Conservation (phyloP, 202 grass and related monocot species). For the Alloteropsis angusta region DNA sequence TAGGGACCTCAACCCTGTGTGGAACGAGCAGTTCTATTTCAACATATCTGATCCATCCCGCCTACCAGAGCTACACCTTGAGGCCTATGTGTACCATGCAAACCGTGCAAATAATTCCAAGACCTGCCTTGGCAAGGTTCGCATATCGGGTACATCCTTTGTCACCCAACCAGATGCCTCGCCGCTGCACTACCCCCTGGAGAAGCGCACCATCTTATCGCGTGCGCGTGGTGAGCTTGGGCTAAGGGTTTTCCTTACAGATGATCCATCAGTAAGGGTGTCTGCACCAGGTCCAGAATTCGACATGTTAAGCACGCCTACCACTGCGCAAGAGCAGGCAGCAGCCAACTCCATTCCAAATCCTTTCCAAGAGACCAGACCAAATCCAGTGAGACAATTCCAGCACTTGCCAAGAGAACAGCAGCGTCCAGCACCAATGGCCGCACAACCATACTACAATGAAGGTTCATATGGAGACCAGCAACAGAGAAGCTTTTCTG, state of each 20-base stretch:
- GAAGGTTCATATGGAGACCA: constrained; percentile 31
- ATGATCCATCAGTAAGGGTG: constrained; percentile 59
- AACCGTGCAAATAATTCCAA: constrained; percentile 42
- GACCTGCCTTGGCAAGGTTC: constrained; percentile 69
- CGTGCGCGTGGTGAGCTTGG: constrained; percentile 66
- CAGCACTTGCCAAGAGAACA: constrained; percentile 61
- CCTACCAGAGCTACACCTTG: constrained; percentile 42
- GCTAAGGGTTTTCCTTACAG: constrained; percentile 76
- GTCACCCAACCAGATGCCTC: constrained; percentile 46
- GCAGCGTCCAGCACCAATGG: constrained; percentile 20
- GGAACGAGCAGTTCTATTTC: constrained; percentile 84
- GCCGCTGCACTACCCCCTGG: constrained; percentile 60
- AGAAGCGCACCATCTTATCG: constrained; percentile 52
- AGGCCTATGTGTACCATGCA: constrained; percentile 67
- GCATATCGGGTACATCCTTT: constrained; percentile 65
- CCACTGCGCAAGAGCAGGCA: constrained; percentile 35
- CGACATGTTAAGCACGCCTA: constrained; percentile 41
- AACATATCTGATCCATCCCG: constrained; percentile 71
- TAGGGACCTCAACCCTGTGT: constrained; percentile 60
- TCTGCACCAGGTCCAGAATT: constrained; percentile 41
- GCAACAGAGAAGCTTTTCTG: constrained; percentile 29
- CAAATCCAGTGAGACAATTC: constrained; percentile 37
- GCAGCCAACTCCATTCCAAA: constrained; percentile 20
- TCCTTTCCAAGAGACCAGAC: constrained; percentile 36
- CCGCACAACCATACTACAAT: constrained; percentile 7